Evolutionary conservation across 352 stramenopile genomes (phyloP).

Genomic region (Phytophthora gonapodyides): DNA sequence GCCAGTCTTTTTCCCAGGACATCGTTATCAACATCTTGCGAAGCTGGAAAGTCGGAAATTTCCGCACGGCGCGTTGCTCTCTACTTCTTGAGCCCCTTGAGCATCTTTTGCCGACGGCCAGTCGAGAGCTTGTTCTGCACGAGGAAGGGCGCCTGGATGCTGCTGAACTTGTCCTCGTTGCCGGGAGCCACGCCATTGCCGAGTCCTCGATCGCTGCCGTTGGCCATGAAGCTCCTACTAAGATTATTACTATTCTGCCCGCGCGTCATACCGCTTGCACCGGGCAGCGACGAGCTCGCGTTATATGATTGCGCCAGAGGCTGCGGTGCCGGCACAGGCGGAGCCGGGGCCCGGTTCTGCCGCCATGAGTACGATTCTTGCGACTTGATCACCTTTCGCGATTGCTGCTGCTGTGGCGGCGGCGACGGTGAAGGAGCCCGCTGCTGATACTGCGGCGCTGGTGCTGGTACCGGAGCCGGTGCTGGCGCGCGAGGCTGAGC

Average conservation of each 20-base stretch:
- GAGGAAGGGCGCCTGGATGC: slow-evolving; percentile 86
- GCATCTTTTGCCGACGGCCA: slow-evolving; percentile 85
- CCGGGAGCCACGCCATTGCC: slow-evolving; percentile 32
- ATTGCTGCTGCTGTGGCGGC: slow-evolving; percentile 15
- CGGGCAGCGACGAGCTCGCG: slow-evolving; percentile 32
- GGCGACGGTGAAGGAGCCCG: slow-evolving; percentile 30
- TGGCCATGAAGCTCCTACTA: slow-evolving; percentile 62
- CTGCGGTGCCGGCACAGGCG: slow-evolving; percentile 34
- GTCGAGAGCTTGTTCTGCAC: slow-evolving; percentile 88
- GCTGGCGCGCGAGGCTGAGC: slow-evolving; percentile 24
- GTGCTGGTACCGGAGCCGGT: slow-evolving; percentile 21
- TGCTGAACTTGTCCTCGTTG: slow-evolving; percentile 87
- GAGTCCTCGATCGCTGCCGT: slow-evolving; percentile 48
- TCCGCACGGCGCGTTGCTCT: slow-evolving; percentile 17
- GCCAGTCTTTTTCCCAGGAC: slow-evolving; percentile 8
- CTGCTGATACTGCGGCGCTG: slow-evolving; percentile 33
- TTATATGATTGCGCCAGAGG: slow-evolving; percentile 47
- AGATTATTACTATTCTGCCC: slow-evolving; percentile 60
- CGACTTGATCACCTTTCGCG: slow-evolving; percentile 41
- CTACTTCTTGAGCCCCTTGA: slow-evolving; percentile 91
- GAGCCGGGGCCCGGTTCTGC: slow-evolving; percentile 46
- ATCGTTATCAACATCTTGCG: slow-evolving; percentile 32
- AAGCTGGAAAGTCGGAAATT: slow-evolving; percentile 15
- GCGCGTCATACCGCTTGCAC: slow-evolving; percentile 31
- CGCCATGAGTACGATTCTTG: slow-evolving; percentile 74